These are phyloP conservation scores for Leptoxyphium fumago DNA, from an alignment of 2,329 filamentous ascomycete genomes.

Conservation along the genomic window DNA sequence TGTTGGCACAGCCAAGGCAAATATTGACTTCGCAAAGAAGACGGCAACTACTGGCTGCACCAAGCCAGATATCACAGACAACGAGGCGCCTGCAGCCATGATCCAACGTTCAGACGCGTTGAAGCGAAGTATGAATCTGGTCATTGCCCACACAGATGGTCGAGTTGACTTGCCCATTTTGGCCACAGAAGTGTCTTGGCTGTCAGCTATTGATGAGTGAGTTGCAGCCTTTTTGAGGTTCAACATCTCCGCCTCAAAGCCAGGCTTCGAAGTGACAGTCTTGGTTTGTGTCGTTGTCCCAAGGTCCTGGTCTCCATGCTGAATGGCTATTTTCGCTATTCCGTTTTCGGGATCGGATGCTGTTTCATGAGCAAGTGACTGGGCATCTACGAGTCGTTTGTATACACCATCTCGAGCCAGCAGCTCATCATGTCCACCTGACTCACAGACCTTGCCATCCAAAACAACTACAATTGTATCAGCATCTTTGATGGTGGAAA, in stretches of 20 bases:
- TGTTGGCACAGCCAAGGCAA: slow-evolving; percentile 47
- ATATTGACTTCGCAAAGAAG: slow-evolving; percentile 76
- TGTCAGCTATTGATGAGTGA: slow-evolving; percentile 38
- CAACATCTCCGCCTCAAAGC: slow-evolving; percentile 7
- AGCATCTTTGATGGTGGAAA: slow-evolving; percentile 29
- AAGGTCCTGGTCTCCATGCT: slow-evolving; percentile 4
- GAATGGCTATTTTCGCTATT: too few relatives aligned
- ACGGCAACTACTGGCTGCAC: slow-evolving; percentile 62
- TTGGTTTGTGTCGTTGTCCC: too few relatives aligned
- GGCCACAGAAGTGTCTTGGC: slow-evolving; percentile 26
- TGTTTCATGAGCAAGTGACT: slow-evolving; percentile 10
- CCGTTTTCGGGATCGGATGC: too few relatives aligned
- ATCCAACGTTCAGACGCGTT: slow-evolving; percentile 54
- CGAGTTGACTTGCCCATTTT: slow-evolving; percentile 27
- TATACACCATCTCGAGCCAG: slow-evolving; percentile 25
- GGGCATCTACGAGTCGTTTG: slow-evolving; percentile 29
- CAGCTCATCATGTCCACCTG: slow-evolving; percentile 28
- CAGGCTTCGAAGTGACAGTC: neutral
- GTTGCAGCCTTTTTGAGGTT: slow-evolving; percentile 37
- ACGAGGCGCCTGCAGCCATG: slow-evolving; percentile 57
- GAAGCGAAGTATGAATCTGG: slow-evolving; percentile 64
- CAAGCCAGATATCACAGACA: slow-evolving; percentile 59
- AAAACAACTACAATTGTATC: slow-evolving; percentile 32
- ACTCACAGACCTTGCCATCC: slow-evolving; percentile 28
- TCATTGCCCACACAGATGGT: slow-evolving; percentile 56